Conservation (phyloP, 352 stramenopile genomes). For the Globisporangium spinosum region DNA sequence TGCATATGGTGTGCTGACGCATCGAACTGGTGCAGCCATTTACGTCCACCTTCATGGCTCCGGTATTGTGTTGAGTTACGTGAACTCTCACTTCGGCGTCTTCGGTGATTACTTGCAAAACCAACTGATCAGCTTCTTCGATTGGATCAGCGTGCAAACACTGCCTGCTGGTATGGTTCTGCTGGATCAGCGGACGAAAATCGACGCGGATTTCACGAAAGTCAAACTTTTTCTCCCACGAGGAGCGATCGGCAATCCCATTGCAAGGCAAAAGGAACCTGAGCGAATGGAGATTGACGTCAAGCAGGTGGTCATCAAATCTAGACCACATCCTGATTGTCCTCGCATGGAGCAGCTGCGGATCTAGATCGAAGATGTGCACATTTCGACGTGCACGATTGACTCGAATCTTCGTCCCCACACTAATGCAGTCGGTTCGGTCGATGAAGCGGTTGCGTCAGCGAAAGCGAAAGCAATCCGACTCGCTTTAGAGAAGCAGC, state of each 20-base stretch:
- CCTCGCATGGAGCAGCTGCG: constrained; percentile 44
- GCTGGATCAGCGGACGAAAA: constrained; percentile 47
- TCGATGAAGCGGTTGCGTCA: constrained; percentile 30
- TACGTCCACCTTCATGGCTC: constrained; percentile 45
- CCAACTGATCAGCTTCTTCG: constrained; percentile 62
- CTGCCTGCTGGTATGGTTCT: constrained; percentile 28
- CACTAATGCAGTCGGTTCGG: constrained; percentile 32
- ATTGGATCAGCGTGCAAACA: constrained; percentile 52
- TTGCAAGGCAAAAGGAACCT: constrained; percentile 33
- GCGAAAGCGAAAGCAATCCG: constrained; percentile 12
- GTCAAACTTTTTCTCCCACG: constrained; percentile 48
- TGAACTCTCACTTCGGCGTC: constrained; percentile 40
- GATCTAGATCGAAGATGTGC: constrained; percentile 33
- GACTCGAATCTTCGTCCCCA: constrained; percentile 21
- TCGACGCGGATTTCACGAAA: constrained; percentile 38
- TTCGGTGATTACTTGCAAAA: constrained; percentile 52
- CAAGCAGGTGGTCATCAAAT: constrained; percentile 36
- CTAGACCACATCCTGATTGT: constrained; percentile 38
- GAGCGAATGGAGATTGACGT: constrained; percentile 58
- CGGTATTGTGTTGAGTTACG: constrained; percentile 54
- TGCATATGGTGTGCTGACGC: constrained; percentile 37
- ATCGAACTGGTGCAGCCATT: constrained; percentile 37
- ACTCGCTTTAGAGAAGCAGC: constrained; percentile 15
- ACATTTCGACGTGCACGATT: constrained; percentile 41
- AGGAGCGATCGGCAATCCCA: constrained; percentile 37